Percentiles rank a stretch among this genome's conserved stretches.
Conservation (phyloP, 2,329 filamentous ascomycete genomes). For the Leptographium wingfieldii region DNA sequence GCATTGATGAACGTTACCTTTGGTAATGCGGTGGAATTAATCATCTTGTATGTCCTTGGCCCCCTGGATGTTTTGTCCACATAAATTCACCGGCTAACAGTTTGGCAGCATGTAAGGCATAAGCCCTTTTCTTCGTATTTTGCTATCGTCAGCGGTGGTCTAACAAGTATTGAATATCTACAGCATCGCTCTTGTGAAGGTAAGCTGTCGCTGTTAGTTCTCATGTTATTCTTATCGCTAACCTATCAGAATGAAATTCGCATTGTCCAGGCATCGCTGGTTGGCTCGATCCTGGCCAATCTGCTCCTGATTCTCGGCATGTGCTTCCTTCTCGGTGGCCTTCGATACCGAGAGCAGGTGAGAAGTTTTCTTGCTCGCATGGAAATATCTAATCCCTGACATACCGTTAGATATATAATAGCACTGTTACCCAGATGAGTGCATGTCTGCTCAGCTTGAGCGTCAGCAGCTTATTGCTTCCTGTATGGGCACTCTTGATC, state of each 20-base stretch:
- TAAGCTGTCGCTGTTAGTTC: background rate
- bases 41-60: constrained; percentile 53
- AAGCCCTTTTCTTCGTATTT: background rate
- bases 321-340: constrained; percentile 57
- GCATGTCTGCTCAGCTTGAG: constrained; percentile 55
- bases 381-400: background rate
- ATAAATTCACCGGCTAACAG: constrained; percentile 20
- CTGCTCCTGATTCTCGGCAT: constrained; percentile 63
- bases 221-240: background rate
- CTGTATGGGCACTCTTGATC: constrained; percentile 4
- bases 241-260: constrained; percentile 46
- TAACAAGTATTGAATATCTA: background rate
- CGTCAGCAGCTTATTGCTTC: constrained; percentile 28
- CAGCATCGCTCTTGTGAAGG: constrained; percentile 13
- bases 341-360: constrained; percentile 52
- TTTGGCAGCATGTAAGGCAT: constrained; percentile 20
- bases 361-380: background rate
- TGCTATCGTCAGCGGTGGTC: background rate
- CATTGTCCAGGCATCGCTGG: constrained; percentile 63
- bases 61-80: constrained; percentile 15
- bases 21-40: constrained; percentile 82
- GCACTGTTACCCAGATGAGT: constrained; percentile 61
- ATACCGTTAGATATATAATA: constrained; percentile 48
- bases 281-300: constrained; percentile 69
- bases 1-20: constrained; percentile 85